Conservation (phyloP, 1,139 yeast genomes). For the Meyerozyma athensensis region DNA sequence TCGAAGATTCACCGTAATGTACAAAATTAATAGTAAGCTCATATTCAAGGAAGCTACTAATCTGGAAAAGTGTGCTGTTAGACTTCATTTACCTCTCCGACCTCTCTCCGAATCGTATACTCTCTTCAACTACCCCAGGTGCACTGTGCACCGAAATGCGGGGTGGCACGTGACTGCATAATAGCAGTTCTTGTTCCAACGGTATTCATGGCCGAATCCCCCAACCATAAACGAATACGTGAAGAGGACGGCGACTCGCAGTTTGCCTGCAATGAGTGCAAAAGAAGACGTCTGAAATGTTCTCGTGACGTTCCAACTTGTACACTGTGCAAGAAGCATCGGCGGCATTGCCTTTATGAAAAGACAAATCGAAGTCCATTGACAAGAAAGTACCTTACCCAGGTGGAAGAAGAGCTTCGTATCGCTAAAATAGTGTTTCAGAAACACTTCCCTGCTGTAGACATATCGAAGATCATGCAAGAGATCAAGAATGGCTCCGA, state of each 20-base stretch:
- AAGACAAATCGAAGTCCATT: slow-evolving; percentile 15
- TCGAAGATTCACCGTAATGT: too few relatives aligned
- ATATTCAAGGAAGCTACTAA: too few relatives aligned
- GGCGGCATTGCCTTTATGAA: slow-evolving; percentile 16
- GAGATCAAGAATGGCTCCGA: slow-evolving; percentile 14
- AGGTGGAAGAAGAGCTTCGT: slow-evolving; percentile 16
- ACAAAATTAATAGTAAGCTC: too few relatives aligned
- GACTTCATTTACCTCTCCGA: too few relatives aligned
- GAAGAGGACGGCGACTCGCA: slow-evolving; percentile 1
- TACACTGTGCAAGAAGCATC: slow-evolving; percentile 12
- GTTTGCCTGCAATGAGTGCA: slow-evolving; percentile 16
- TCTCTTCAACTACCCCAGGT: slow-evolving; percentile 4
- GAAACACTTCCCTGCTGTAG: slow-evolving; percentile 10
- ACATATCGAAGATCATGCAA: slow-evolving; percentile 8
- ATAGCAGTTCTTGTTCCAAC: not conserved
- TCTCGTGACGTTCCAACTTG: slow-evolving; percentile 17
- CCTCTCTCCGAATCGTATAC: too few relatives aligned
- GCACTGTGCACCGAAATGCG: slow-evolving; percentile 2
- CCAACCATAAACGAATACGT: not conserved
- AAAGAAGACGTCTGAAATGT: slow-evolving; percentile 15
- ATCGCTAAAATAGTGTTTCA: slow-evolving; percentile 7
- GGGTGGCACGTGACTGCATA: slow-evolving; percentile 1
- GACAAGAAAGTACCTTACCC: slow-evolving; percentile 18
- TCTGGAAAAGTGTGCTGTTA: too few relatives aligned
- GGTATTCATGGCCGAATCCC: not conserved